Conservation (phyloP, 768 basidiomycete species). For the Auriscalpium orientale region DNA sequence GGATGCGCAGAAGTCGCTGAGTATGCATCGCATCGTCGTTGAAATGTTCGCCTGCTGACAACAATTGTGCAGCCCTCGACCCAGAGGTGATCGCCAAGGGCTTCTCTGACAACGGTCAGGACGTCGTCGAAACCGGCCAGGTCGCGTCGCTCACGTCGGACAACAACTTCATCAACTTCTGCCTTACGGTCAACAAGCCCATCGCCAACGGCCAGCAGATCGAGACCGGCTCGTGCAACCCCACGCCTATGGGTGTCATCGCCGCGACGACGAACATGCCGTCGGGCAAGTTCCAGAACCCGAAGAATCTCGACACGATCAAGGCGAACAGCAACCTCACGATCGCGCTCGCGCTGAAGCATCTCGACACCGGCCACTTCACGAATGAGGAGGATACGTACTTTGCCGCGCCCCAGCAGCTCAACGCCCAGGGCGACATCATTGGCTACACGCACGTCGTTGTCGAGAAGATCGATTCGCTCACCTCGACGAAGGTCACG, state of each 20-base stretch:
- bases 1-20: neutral
- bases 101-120: conserved; percentile 45
- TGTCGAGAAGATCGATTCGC: conserved; percentile 36
- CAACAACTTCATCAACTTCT: conserved; percentile 67
- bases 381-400: conserved; percentile 41
- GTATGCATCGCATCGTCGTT: neutral
- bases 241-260: conserved; percentile 35
- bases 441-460: conserved; percentile 53
- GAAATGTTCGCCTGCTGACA: neutral
- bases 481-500: conserved; percentile 35
- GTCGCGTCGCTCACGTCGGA: conserved; percentile 41
- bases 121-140: conserved; percentile 30
- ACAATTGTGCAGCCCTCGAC: conserved; percentile 24
- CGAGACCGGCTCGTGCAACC: conserved; percentile 31
- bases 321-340: conserved; percentile 37
- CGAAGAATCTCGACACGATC: conserved; percentile 32
- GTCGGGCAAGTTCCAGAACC: conserved; percentile 35
- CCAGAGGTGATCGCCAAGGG: conserved; percentile 36
- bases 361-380: conserved; percentile 41
- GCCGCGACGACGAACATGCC: conserved; percentile 38
- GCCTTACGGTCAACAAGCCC: conserved; percentile 26
- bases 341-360: conserved; percentile 29
- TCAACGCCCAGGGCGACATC: conserved; percentile 35
- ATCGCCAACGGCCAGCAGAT: conserved; percentile 40
- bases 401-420: conserved; percentile 42